These are phyloP conservation scores for Metarhizium brunneum DNA, from an alignment of 2,329 filamentous ascomycete genomes.

Conservation along the genomic window DNA sequence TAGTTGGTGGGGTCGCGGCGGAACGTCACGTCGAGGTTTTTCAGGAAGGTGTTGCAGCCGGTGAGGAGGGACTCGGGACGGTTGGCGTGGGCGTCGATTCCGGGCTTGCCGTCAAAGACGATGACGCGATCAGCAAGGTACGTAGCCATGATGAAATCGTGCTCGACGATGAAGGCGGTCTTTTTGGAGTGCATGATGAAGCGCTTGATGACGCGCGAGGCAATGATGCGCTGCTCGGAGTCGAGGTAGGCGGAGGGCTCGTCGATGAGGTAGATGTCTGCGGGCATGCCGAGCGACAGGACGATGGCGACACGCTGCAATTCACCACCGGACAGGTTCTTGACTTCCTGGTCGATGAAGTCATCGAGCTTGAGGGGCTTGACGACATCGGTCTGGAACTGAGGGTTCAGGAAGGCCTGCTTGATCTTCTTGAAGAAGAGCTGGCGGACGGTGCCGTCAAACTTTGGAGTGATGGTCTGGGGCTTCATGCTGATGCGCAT, in stretches of 20 bases:
- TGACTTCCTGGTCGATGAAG: slow-evolving; percentile 99
- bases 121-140: slow-evolving; percentile 85
- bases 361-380: slow-evolving; percentile 99
- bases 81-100: slow-evolving; percentile 80
- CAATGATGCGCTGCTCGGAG: slow-evolving; percentile 97
- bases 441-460: slow-evolving; percentile 91
- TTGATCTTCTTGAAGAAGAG: slow-evolving; percentile 99
- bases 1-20: slow-evolving; percentile 93
- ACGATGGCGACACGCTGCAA: slow-evolving; percentile 98
- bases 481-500: slow-evolving; percentile 99
- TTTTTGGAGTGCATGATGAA: slow-evolving; percentile 99
- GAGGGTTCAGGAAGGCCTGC: slow-evolving; percentile 87
- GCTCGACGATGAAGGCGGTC: slow-evolving; percentile 97
- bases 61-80: slow-evolving; percentile 84
- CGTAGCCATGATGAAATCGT: slow-evolving; percentile 97
- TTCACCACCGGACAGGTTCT: slow-evolving; percentile 98
- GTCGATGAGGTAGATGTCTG: slow-evolving; percentile 97
- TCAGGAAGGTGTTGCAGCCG: slow-evolving; percentile 92
- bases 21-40: slow-evolving; percentile 97
- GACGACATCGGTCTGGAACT: slow-evolving; percentile 99
- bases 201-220: slow-evolving; percentile 94
- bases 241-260: slow-evolving; percentile 97
- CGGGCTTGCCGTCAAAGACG: slow-evolving; percentile 92
- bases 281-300: slow-evolving; percentile 86
- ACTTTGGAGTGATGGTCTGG: slow-evolving; percentile 98